Conservation (phyloP, 192 early-diverging fungal species). For the Funneliformis mosseae region DNA sequence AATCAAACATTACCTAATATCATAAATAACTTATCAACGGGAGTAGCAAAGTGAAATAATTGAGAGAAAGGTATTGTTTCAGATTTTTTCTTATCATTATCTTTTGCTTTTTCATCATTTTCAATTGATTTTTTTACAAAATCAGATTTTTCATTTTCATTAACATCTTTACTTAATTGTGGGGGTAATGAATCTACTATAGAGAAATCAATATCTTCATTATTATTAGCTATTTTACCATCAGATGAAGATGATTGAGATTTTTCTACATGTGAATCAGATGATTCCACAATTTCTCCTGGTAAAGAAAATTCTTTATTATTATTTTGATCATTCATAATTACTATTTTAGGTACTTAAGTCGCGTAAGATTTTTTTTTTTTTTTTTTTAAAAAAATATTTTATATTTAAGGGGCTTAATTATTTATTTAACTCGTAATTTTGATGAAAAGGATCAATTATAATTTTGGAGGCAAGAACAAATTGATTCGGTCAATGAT, state of each 20-base stretch:
- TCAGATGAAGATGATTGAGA: neutral
- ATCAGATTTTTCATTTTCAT: neutral
- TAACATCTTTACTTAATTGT: neutral
- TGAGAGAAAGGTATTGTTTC: constrained; percentile 53
- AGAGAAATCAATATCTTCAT: constrained; percentile 10
- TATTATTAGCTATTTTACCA: neutral
- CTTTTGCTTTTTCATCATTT: constrained; percentile 1
- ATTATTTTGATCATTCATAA: no score
- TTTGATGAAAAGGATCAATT: no score
- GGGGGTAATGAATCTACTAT: constrained; percentile 7
- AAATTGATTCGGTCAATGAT: no score
- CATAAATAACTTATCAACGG: constrained; percentile 59
- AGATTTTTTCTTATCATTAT: constrained; percentile 25
- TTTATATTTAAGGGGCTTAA: no score
- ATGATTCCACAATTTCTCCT: no score
- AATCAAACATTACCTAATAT: constrained; percentile 34
- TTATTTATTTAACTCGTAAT: no score
- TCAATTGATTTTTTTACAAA: neutral
- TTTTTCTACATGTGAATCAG: neutral
- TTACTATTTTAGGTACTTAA: no score
- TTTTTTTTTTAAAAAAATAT: no score
- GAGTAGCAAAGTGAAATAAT: constrained; percentile 72
- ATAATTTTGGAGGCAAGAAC: no score
- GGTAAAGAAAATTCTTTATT: no score
- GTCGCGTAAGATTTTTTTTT: no score